These are phyloP conservation scores for Tieghemostelium lacteum DNA, from an alignment of 78 protist genomes.

Conservation along the genomic window DNA sequence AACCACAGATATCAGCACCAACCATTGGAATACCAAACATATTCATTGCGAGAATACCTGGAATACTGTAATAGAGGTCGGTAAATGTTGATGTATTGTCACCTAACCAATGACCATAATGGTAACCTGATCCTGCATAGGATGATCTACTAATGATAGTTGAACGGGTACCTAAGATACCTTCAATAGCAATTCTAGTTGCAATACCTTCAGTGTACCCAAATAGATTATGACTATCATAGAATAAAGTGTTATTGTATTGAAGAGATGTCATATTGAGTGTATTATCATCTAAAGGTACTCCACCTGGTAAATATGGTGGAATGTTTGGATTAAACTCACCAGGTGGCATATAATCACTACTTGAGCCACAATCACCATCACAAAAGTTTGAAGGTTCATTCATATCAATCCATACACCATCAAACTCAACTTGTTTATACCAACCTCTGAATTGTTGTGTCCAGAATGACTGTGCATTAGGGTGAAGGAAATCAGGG, in stretches of 20 bases:
- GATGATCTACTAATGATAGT: constrained; percentile 87
- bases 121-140: constrained; percentile 87
- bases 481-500: constrained; percentile 88
- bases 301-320: constrained; percentile 66
- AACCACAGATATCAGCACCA: constrained; percentile 96
- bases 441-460: constrained; percentile 5
- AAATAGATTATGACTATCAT: constrained; percentile 82
- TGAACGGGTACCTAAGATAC: constrained; percentile 70
- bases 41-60: constrained; percentile 87
- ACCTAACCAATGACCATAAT: constrained; percentile 87
- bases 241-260: constrained; percentile 42
- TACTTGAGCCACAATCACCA: constrained; percentile 66
- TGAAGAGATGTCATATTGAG: constrained; percentile 30
- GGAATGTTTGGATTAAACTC: constrained; percentile 78
- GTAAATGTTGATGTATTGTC: constrained; percentile 72
- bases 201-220: constrained; percentile 81
- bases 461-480: constrained; percentile 75
- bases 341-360: not conserved
- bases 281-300: constrained; percentile 58
- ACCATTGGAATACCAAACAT: constrained; percentile 90
- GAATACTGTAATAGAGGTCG: constrained; percentile 78
- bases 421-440: constrained; percentile 50
- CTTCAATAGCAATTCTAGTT: constrained; percentile 69
- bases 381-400: constrained; percentile 82
- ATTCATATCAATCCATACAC: constrained; percentile 94